phyloP scores from a whole-genome alignment of 2,329 filamentous ascomycete species.

The Trichoderma harzianum region DNA sequence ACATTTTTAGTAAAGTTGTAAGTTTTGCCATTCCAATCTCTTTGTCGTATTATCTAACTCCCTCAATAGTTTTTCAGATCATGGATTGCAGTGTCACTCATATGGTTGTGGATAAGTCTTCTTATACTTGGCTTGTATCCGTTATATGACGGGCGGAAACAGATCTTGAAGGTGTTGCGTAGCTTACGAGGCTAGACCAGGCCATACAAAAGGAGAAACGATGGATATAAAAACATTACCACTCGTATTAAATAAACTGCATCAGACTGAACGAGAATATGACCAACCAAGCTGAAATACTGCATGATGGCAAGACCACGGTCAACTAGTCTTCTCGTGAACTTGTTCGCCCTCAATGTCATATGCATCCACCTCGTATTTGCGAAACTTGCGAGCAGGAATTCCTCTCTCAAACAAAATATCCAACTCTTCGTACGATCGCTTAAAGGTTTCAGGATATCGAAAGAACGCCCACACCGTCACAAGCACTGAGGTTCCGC shows the following conservation, averaged over 20 bases:
- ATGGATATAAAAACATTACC: background rate
- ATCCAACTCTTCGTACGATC: slow-evolving; percentile 43
- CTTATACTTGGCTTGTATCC: background rate
- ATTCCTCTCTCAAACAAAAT: slow-evolving; percentile 32
- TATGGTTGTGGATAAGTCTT: slow-evolving; percentile 8
- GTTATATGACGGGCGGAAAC: background rate
- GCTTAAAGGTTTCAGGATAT: slow-evolving; percentile 52
- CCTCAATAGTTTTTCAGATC: background rate
- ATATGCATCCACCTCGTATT: slow-evolving; percentile 3
- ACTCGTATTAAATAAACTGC: background rate
- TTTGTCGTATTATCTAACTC: background rate
- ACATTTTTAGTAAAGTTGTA: slow-evolving; percentile 5
- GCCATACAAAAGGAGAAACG: background rate
- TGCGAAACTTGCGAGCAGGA: slow-evolving; percentile 33
- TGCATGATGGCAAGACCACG: background rate
- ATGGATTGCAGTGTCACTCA: slow-evolving; percentile 2
- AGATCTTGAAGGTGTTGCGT: background rate
- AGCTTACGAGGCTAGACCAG: background rate
- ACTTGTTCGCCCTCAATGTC: background rate
- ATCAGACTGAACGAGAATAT: background rate
- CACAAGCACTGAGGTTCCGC: slow-evolving; percentile 45
- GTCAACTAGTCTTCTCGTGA: background rate
- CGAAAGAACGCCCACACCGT: slow-evolving; percentile 49
- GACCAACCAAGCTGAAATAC: background rate
- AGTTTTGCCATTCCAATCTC: background rate